A percentile compares a stretch with the other conserved stretches of the same genome.
phyloP scores from a whole-genome alignment of 768 basidiomycete genomes.

The Suillus discolor region DNA sequence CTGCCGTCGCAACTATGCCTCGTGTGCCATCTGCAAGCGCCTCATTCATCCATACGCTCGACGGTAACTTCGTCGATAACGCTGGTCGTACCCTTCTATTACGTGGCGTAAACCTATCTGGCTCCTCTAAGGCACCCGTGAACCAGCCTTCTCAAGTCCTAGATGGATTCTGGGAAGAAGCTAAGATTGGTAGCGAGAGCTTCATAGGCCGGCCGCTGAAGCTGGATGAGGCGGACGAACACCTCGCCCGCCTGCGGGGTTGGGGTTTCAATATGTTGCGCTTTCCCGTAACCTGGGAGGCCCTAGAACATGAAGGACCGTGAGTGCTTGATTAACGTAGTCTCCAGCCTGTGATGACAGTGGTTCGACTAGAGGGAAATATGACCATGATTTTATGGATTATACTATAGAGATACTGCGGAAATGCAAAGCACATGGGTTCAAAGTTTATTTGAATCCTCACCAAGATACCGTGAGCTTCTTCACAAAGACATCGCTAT shows the following conservation, averaged over 20 bases:
- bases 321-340: slow-evolving; percentile 49
- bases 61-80: slow-evolving; percentile 73
- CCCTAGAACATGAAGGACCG: slow-evolving; percentile 94
- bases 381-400: slow-evolving; percentile 91
- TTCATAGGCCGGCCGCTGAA: slow-evolving; percentile 82
- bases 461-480: slow-evolving; percentile 89
- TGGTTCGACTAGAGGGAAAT: slow-evolving; percentile 63
- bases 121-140: slow-evolving; percentile 83
- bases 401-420: slow-evolving; percentile 86
- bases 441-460: slow-evolving; percentile 91
- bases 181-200: slow-evolving; percentile 65
- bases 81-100: slow-evolving; percentile 78
- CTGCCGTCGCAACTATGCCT: slow-evolving; percentile 57
- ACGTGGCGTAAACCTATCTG: slow-evolving; percentile 94
- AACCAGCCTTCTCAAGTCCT: slow-evolving; percentile 67
- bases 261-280: slow-evolving; percentile 94
- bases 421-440: slow-evolving; percentile 91
- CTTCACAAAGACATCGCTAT: neutral
- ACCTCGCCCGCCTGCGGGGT: slow-evolving; percentile 78
- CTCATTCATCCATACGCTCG: slow-evolving; percentile 65
- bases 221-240: slow-evolving; percentile 86
- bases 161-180: slow-evolving; percentile 82
- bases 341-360: slow-evolving; percentile 2
- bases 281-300: slow-evolving; percentile 92
- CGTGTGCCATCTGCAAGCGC: slow-evolving; percentile 59